Evolutionary conservation across 2,329 filamentous ascomycete species (phyloP), one percentile per base, ranked within the genome.

Genomic region (Aplosporella prunicola): DNA sequence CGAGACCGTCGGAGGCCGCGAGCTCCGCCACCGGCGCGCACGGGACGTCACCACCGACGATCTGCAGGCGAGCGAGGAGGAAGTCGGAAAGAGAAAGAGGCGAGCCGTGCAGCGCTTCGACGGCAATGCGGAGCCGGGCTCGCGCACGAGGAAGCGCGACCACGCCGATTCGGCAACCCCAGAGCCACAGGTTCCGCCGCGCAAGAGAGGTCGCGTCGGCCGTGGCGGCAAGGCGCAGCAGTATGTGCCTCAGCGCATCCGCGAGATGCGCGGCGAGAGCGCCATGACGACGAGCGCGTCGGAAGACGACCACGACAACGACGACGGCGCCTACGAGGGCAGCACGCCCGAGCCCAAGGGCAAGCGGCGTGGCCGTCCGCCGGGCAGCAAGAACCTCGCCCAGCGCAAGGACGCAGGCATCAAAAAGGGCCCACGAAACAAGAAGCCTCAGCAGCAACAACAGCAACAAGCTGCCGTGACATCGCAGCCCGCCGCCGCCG

Each of bases 381-480:
- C 63, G 3, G 66, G 66, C 1, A 68, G 64, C 43, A 68, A 68
- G 49, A 69, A 68, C 30, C 48, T 58, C 18, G 57, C 60, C 17
- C 55, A 62, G 40, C 55, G 67, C 14, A 64, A 61, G 34, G 67
- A 69, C 43, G 66, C 61, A 20, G 66, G 66, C 2, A 58, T 68
- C 39, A 67, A 68, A 43, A 70, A 69, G 41, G 66, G 66, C 3
- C 66, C 66, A 5, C 52, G 66, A 8, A 60, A 57, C 45, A 56
- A 56, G 45, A 41, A 43, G 20, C 31, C 24, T 23, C 5, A 31
- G 28, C 15, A 40, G 25, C 10, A 31, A 34, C 10, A 25, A 39
- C 15, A 32, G 29, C 20, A 32, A 26, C 28, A 23, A 30, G 4
- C 34, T 24, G 23, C 27, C 26, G n/a, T 49, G 41, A 44, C 46